Evolutionary conservation across 129 eudicot species (phyloP).

Genomic region (Oenanthe sinensis): DNA sequence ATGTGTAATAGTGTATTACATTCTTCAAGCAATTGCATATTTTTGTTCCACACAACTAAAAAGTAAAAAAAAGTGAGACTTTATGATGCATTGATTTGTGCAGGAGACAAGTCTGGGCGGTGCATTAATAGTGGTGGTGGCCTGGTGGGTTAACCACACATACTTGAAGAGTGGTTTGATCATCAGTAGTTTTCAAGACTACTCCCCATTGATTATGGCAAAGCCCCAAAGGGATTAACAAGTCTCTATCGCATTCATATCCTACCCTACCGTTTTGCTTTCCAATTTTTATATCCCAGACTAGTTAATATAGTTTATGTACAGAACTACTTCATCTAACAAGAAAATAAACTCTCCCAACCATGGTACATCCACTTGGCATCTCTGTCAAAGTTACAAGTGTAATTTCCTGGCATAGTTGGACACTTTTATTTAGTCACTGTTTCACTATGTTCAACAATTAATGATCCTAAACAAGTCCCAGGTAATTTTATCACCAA

Average conservation of each 20-base stretch:
- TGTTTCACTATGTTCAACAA: not conserved
- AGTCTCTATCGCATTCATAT: not conserved
- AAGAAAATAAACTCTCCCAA: not conserved
- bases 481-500: not conserved
- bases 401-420: not conserved
- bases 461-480: not conserved
- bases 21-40: not conserved
- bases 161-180: not conserved
- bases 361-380: not conserved
- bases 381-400: not conserved
- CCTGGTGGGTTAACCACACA: not conserved
- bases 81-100: not conserved
- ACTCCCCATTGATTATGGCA: not conserved
- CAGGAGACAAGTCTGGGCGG: not conserved
- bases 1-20: not conserved
- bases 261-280: not conserved
- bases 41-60: not conserved
- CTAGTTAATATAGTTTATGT: not conserved
- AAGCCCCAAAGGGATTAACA: not conserved
- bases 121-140: not conserved
- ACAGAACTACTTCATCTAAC: not conserved
- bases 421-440: not conserved
- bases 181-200: constrained; percentile 4
- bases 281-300: not conserved
- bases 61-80: not conserved